Evolutionary conservation across 805 yeast genomes (phyloP).

Genomic region (Starmerella asiatica): DNA sequence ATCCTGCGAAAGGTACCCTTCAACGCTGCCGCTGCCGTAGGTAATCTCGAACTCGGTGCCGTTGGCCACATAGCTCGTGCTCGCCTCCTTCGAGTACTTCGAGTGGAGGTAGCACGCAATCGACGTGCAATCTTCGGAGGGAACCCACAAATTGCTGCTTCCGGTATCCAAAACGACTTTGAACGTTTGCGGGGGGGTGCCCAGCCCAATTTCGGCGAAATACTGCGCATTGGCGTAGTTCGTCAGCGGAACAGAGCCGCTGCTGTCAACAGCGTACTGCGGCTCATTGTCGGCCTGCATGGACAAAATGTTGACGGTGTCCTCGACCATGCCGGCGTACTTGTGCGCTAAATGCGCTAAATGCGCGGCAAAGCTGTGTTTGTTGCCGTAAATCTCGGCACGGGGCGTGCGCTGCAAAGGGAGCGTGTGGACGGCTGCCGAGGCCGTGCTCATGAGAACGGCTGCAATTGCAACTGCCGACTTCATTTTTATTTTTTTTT

Average conservation of each 20-base stretch:
- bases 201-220: constrained; percentile 77
- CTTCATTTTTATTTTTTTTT: constrained; percentile 7
- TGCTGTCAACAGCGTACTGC: constrained; percentile 13
- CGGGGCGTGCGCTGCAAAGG: constrained; percentile 15
- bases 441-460: constrained; percentile 14
- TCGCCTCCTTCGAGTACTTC: constrained; percentile 72
- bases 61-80: constrained; percentile 75
- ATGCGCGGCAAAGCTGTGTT: constrained; percentile 18
- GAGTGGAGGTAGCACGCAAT: constrained; percentile 90
- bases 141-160: constrained; percentile 94
- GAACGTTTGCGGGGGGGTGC: constrained; percentile 87
- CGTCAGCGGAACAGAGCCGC: constrained; percentile 54
- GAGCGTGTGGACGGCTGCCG: constrained; percentile 18
- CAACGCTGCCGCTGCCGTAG: constrained; percentile 87
- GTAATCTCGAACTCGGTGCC: constrained; percentile 75
- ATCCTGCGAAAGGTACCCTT: constrained; percentile 87
- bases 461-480: constrained; percentile 17
- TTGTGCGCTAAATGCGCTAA: constrained; percentile 19
- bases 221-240: constrained; percentile 95
- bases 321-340: constrained; percentile 17
- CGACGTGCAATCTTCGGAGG: constrained; percentile 74
- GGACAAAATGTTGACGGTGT: constrained; percentile 7
- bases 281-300: constrained; percentile 10
- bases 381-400: constrained; percentile 15
- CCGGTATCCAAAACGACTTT: constrained; percentile 95